Evolutionary conservation across 345 rosid species (phyloP), one percentile per base, ranked within the genome.

Genomic region (Citrus cavaleriei): DNA sequence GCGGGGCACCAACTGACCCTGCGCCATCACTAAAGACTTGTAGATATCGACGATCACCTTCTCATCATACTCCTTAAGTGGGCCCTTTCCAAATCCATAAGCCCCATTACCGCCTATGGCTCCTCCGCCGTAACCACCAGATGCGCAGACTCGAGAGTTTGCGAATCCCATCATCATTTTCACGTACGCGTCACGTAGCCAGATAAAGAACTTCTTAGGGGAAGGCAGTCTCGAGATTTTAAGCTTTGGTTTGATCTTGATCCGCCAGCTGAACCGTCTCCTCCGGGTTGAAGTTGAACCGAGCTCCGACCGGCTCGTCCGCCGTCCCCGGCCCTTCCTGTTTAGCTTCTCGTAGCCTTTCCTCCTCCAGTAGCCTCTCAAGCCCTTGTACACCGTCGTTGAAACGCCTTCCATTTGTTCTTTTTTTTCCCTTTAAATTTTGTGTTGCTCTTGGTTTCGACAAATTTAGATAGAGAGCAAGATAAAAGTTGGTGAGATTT

Each of bases 1-100:
- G 25, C 81, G 85, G 64, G 89, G 84, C 79, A 83, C 78, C 75
- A 88, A 73, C 78, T 77, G 88, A 32, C 88, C 85, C 70, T 82
- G 92, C 34, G 86, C 84, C 86, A 81, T 57, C 82, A 91, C 71
- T 78, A 92, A 54, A 0, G 98, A 91, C 70, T 85, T 90, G 83
- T 92, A 92, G 87, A 92, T 90, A 90, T 90, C 87, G 2, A 86
- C 84, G 27, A 93, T 86, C 89, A 85, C 60, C 87, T 85, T 89
- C 78, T 79, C 84, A 71, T 91, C 93, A 24, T 89, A 87, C 84
- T 89, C 93, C 77, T 89, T 91, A 16, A 81, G 18, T 8, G 83
- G 73, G 10, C 78, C 54, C 55, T 37, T 63, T 14, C 86, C 89
- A 27, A 87, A 89, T 4, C 59, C 64, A 1, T 68, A 73, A 2